Conservation (phyloP, 805 yeast genomes). For the Myxozyma geophila region DNA sequence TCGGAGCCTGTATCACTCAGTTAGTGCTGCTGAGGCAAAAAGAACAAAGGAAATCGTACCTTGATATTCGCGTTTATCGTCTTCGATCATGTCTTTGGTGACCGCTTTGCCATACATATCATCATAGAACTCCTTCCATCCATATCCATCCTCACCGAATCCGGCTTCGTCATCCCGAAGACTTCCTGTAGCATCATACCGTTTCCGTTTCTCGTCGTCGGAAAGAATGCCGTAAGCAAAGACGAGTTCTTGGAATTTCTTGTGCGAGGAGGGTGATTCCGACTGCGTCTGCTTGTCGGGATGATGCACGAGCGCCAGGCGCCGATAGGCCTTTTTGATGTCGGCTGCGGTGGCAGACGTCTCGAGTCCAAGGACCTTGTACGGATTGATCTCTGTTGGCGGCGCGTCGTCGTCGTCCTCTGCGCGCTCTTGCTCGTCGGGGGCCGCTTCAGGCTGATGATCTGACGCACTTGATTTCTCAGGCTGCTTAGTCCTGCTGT, state of each 20-base stretch:
- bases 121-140: slow-evolving; percentile 47
- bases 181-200: slow-evolving; percentile 74
- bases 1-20: slow-evolving; percentile 33
- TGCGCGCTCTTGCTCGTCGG: slow-evolving; percentile 1
- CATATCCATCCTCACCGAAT: slow-evolving; percentile 39
- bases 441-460: neutral
- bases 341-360: slow-evolving; percentile 51
- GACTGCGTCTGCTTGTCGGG: slow-evolving; percentile 61
- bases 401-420: neutral
- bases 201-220: slow-evolving; percentile 58
- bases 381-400: slow-evolving; percentile 61
- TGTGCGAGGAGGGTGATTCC: slow-evolving; percentile 46
- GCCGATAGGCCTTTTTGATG: slow-evolving; percentile 70
- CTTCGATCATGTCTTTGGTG: slow-evolving; percentile 57
- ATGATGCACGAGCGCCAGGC: slow-evolving; percentile 64
- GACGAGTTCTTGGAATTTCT: slow-evolving; percentile 69
- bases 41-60: slow-evolving; percentile 38
- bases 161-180: slow-evolving; percentile 47
- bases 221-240: slow-evolving; percentile 72
- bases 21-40: neutral
- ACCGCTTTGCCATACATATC: slow-evolving; percentile 44
- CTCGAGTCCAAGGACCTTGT: slow-evolving; percentile 55
- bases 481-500: neutral
- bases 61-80: slow-evolving; percentile 69
- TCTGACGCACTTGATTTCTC: no score